Percentiles rank a stretch among this genome's conserved stretches.
Conservation (phyloP, 495 filamentous ascomycete species). For the Neurospora tetraspora region DNA sequence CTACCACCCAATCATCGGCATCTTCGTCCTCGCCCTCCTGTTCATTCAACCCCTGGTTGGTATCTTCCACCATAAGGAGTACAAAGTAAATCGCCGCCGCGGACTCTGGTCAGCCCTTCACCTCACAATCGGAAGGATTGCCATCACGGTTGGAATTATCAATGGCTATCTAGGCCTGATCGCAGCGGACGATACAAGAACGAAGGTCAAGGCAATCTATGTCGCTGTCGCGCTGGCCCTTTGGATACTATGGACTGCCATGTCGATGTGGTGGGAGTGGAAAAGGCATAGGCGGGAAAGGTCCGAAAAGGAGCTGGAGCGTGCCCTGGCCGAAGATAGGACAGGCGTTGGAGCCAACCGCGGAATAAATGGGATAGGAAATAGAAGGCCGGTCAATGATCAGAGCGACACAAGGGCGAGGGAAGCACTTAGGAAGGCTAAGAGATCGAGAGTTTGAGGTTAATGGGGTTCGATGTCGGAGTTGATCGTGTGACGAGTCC, state of each 20-base stretch:
- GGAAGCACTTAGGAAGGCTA: neutral
- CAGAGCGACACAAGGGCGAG: neutral
- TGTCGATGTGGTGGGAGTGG: neutral
- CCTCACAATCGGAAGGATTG: slow-evolving; percentile 50
- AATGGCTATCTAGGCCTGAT: slow-evolving; percentile 57
- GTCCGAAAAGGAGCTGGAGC: slow-evolving; percentile 16
- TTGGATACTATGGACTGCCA: neutral
- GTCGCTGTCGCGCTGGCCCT: neutral
- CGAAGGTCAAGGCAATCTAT: neutral
- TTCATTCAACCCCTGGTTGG: slow-evolving; percentile 55
- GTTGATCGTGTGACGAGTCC: neutral
- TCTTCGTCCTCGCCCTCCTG: slow-evolving; percentile 43
- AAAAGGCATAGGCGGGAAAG: neutral
- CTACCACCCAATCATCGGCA: slow-evolving; percentile 47
- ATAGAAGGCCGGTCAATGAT: neutral
- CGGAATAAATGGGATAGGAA: neutral
- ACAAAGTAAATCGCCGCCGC: slow-evolving; percentile 32
- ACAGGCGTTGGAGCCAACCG: neutral
- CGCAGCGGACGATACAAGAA: neutral
- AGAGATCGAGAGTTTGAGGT: neutral
- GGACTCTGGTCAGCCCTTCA: slow-evolving; percentile 46
- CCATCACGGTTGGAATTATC: slow-evolving; percentile 53
- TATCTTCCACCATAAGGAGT: slow-evolving; percentile 48
- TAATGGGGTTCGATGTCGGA: neutral
- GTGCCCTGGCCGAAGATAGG: slow-evolving; percentile 5